A percentile compares a stretch with the other conserved stretches of the same genome.
Evolutionary conservation across 164 flowering plant species (phyloP).

Genomic region (Piper betle): DNA sequence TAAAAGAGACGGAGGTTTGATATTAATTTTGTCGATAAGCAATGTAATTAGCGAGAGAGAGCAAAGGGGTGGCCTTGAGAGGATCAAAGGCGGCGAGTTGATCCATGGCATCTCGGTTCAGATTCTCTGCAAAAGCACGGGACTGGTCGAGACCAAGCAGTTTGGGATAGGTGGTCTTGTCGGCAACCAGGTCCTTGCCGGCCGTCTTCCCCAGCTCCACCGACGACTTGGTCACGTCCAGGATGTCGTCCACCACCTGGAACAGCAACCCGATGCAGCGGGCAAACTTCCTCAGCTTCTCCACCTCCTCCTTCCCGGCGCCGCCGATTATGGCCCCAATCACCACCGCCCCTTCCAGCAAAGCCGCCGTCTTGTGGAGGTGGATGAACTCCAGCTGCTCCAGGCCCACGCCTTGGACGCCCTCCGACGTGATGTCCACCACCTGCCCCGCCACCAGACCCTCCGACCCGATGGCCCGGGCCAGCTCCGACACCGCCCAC

Average conservation of each 20-base stretch:
- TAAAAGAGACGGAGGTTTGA: no score
- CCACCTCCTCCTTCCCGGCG: slow-evolving; percentile 35
- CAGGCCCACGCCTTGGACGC: slow-evolving; percentile 29
- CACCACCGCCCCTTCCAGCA: slow-evolving; percentile 45
- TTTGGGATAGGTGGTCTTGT: slow-evolving; percentile 52
- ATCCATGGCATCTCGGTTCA: slow-evolving; percentile 38
- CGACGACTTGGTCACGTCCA: slow-evolving; percentile 50
- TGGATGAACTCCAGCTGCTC: slow-evolving; percentile 50
- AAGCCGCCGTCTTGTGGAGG: slow-evolving; percentile 46
- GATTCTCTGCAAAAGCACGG: slow-evolving; percentile 33
- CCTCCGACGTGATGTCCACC: slow-evolving; percentile 40
- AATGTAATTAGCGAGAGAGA: slow-evolving; percentile 56
- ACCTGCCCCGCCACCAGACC: slow-evolving; percentile 50
- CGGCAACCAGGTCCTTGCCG: slow-evolving; percentile 52
- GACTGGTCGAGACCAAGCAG: slow-evolving; percentile 50
- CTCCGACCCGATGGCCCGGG: slow-evolving; percentile 38
- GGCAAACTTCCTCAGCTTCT: slow-evolving; percentile 39
- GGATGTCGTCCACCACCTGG: slow-evolving; percentile 68
- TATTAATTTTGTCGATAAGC: no score
- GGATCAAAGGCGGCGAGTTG: slow-evolving; percentile 40
- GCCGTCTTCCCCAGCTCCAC: slow-evolving; percentile 61
- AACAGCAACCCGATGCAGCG: slow-evolving; percentile 45
- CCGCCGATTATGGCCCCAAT: slow-evolving; percentile 57
- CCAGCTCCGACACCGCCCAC: slow-evolving; percentile 26
- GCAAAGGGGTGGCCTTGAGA: slow-evolving; percentile 42